phyloP scores from a whole-genome alignment of 2,329 filamentous ascomycete genomes.

The Aspergillus quadrilineatus region DNA sequence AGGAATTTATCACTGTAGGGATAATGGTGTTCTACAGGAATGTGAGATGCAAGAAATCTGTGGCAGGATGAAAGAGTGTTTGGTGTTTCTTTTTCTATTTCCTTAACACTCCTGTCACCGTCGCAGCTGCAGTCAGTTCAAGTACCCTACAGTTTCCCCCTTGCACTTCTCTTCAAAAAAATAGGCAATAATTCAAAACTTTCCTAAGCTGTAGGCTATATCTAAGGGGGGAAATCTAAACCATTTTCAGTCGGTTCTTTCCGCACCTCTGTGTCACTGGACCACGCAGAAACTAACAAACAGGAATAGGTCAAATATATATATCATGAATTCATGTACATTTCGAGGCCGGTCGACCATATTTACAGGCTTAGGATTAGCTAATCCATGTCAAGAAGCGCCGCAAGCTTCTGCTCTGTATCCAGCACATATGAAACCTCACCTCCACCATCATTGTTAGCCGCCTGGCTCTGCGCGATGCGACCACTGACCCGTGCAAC shows the following conservation, averaged over 20 bases:
- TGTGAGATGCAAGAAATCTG: conserved; percentile 3
- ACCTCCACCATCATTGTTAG: conserved; percentile 17
- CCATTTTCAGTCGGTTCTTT: background rate
- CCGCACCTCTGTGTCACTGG: conserved; percentile 1
- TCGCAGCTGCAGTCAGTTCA: conserved; percentile 18
- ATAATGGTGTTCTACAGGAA: background rate
- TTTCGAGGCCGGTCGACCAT: background rate
- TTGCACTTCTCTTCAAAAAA: conserved; percentile 20
- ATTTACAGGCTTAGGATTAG: background rate
- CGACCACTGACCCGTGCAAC: conserved; percentile 44
- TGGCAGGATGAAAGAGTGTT: conserved; percentile 1
- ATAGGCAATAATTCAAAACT: conserved; percentile 12
- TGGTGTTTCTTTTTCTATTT: conserved; percentile 12
- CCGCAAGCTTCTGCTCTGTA: conserved; percentile 36
- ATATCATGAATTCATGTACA: background rate
- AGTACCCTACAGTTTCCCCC: conserved; percentile 17
- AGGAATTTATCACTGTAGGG: background rate
- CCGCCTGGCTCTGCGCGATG: conserved; percentile 32
- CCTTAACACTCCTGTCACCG: conserved; percentile 16
- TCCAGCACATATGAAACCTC: conserved; percentile 26
- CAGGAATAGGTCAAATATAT: background rate
- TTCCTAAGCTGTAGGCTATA: background rate
- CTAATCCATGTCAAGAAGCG: conserved; percentile 41
- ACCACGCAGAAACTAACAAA: background rate
- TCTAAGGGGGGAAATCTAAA: background rate